phyloP scores from a whole-genome alignment of 371 early-diverging fungal species.

The Circinella umbellata region DNA sequence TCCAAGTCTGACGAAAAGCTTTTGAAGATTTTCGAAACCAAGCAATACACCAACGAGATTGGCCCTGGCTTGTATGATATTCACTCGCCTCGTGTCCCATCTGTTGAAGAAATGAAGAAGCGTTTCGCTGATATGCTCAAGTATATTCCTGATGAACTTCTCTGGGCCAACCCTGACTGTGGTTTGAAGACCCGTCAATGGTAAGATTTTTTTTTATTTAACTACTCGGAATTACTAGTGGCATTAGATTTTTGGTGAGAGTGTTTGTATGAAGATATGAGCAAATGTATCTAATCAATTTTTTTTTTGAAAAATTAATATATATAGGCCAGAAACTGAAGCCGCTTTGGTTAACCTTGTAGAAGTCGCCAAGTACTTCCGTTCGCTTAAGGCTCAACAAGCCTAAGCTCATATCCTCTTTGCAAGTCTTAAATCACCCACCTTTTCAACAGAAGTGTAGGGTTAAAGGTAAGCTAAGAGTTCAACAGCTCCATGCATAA shows the following conservation, averaged over 20 bases:
- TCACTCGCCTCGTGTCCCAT: conserved; percentile 95
- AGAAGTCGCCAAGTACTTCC: conserved; percentile 77
- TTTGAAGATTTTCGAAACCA: conserved; percentile 81
- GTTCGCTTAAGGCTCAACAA: conserved; percentile 40
- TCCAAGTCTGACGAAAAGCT: conserved; percentile 96
- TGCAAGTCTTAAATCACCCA: conserved; percentile 15
- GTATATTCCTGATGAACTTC: conserved; percentile 72
- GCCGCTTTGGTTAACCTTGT: conserved; percentile 87
- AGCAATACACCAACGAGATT: conserved; percentile 88
- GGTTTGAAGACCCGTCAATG: conserved; percentile 97
- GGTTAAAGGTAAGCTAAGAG: conserved; percentile 29
- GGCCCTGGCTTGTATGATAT: conserved; percentile 98
- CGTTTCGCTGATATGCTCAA: conserved; percentile 81
- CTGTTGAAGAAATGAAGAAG: conserved; percentile 84
- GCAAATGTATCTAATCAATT: background rate
- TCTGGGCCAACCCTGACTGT: conserved; percentile 99
- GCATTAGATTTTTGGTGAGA: conserved; percentile 54
- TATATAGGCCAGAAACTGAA: conserved; percentile 79
- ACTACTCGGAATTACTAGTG: too few relatives aligned
- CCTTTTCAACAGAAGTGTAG: conserved; percentile 31
- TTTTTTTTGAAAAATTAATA: background rate
- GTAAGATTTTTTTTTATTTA: conserved; percentile 46
- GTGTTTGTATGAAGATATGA: background rate
- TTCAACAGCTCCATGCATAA: conserved; percentile 29
- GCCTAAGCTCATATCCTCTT: conserved; percentile 17